These are phyloP conservation scores for Athelia sp. DNA, from an alignment of 1,284 basidiomycete genomes.

Conservation along the genomic window DNA sequence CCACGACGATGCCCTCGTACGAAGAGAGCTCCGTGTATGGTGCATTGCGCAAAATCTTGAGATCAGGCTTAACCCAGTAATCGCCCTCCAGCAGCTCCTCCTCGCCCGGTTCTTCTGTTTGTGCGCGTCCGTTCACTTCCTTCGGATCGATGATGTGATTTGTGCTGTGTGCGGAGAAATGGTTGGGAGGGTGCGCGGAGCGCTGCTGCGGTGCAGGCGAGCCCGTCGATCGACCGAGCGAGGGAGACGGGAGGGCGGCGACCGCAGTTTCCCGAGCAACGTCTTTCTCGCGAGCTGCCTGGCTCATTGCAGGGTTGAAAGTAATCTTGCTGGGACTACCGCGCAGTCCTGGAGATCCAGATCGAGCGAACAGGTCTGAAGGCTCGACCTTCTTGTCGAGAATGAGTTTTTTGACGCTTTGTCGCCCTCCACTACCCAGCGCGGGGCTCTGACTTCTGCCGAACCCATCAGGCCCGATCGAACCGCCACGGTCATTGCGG, in stretches of 20 bases:
- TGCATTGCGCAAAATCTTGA: conserved; percentile 64
- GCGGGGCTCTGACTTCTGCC: conserved; percentile 66
- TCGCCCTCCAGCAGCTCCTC: conserved; percentile 72
- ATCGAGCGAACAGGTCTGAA: conserved; percentile 61
- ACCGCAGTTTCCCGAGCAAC: conserved; percentile 26
- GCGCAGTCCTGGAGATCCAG: conserved; percentile 36
- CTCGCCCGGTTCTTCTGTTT: conserved; percentile 26
- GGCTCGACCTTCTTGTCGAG: conserved; percentile 78
- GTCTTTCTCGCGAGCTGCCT: conserved; percentile 70
- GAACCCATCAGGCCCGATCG: conserved; percentile 47
- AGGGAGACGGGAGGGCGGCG: conserved; percentile 19
- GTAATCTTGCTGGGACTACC: conserved; percentile 47
- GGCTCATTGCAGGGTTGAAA: conserved; percentile 69
- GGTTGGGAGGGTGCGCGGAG: conserved; percentile 33
- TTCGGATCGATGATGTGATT: conserved; percentile 18
- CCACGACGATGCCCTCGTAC: conserved; percentile 78
- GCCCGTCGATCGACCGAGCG: conserved; percentile 13
- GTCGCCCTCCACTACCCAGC: conserved; percentile 62
- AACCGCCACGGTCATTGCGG: conserved; percentile 36
- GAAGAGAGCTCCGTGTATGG: conserved; percentile 70
- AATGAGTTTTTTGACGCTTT: conserved; percentile 94
- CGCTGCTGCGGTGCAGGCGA: conserved; percentile 38
- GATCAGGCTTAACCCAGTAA: conserved; percentile 82
- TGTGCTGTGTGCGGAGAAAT: conserved; percentile 43
- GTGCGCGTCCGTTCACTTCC: not conserved